Evolutionary conservation across 2,329 filamentous ascomycete species (phyloP).

Genomic region (Ciborinia camelliae): DNA sequence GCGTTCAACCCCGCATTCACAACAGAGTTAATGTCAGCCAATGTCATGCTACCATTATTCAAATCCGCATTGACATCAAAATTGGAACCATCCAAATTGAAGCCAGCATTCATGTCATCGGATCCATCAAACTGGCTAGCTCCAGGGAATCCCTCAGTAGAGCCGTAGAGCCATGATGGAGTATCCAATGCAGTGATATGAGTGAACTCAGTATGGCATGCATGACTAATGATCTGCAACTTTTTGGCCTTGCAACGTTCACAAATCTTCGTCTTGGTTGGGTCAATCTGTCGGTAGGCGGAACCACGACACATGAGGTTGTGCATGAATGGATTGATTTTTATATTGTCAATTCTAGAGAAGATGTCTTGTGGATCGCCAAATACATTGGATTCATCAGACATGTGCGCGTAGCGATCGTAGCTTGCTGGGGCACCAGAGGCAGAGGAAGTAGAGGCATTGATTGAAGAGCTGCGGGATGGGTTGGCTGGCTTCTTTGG

Average conservation of each 20-base stretch:
- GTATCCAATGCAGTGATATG: not conserved
- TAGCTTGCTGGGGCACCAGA: not conserved
- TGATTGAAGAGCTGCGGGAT: not conserved
- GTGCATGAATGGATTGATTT: slow-evolving; percentile 13
- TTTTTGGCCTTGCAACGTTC: not conserved
- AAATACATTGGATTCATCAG: not conserved
- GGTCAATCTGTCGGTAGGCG: not conserved
- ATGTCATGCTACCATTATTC: not conserved
- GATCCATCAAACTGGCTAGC: not conserved
- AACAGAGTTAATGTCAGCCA: not conserved
- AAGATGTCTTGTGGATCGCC: not conserved
- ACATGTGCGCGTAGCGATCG: not conserved
- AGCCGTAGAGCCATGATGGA: not conserved
- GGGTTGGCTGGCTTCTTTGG: not conserved
- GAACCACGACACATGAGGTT: slow-evolving; percentile 3
- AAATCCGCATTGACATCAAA: not conserved
- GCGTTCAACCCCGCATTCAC: not conserved
- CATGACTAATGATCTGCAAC: not conserved
- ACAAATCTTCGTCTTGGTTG: slow-evolving; percentile 2
- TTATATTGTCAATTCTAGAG: not conserved
- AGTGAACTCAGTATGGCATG: slow-evolving; percentile 4
- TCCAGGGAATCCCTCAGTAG: accelerated
- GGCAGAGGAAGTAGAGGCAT: not conserved
- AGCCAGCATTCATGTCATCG: not conserved
- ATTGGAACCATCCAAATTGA: not conserved